Percentiles rank a stretch among this genome's conserved stretches.
Conservation (phyloP, 495 filamentous ascomycete species). For the Aspergillus bridgeri region DNA sequence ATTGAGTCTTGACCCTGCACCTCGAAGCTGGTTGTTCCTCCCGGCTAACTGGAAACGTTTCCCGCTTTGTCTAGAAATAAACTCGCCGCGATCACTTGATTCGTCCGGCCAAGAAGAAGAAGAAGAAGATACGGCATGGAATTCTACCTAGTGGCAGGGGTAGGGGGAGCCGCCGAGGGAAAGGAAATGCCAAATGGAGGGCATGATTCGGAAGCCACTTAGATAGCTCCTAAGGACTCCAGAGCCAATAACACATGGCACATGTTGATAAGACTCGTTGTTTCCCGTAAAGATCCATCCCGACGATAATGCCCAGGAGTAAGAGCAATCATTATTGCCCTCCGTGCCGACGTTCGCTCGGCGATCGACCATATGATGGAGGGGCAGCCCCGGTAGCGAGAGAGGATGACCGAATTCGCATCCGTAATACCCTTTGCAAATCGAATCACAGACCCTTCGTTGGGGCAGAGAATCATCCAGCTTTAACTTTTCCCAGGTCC, state of each 20-base stretch:
- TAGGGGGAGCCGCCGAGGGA: neutral
- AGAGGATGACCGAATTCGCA: neutral
- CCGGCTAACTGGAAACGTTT: neutral
- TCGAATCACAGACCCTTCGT: neutral
- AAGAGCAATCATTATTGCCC: neutral
- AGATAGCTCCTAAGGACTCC: neutral
- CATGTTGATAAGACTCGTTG: neutral
- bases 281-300: too few species aligned
- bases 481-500: neutral
- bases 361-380: neutral
- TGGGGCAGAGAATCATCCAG: neutral
- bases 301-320: too few species aligned
- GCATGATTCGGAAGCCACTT: neutral
- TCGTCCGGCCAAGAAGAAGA: neutral
- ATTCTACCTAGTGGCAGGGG: neutral
- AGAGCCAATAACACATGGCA: neutral
- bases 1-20: neutral
- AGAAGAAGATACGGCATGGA: neutral
- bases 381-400: too few species aligned
- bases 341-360: neutral
- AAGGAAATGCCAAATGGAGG: neutral
- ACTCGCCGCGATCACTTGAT: neutral
- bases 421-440: neutral
- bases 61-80: slow-evolving; percentile 24
- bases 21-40: neutral